Base-by-base conservation (phyloP, 148 eudicot genomes). In the Cornus florida region DNA sequence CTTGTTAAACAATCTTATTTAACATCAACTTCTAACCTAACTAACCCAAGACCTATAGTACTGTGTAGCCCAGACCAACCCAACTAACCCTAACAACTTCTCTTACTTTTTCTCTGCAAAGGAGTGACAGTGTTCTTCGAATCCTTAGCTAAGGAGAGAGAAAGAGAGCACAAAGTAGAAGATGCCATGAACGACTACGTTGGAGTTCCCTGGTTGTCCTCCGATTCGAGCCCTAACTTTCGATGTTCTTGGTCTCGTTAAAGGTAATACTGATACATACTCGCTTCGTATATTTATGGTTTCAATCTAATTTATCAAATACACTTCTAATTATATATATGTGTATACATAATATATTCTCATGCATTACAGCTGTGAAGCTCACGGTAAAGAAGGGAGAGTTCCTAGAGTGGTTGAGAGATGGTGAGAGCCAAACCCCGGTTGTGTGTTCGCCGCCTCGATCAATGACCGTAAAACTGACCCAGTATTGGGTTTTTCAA, bases 381-480 rank as follows among this genome's bases (percentile, higher is more conserved):
- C 97, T 78, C 88, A 92, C 22, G 85, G 82, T 74, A 93, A 91
- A 81, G 83, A 90, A 74, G 89, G 82, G 32, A 94, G 89, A 43
- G 82, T 80, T 66, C 85, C 98, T 76, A 89, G 87, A 84, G 89
- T 96, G 74, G 95, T 92, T 12, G 92, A 96, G 76, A 84, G 92
- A 79, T 96, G 99, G 99, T 98, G 99, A 6, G 94, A 89, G 20
- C 99, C 95, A 64, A 94, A 93, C 35, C 66, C 95, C 5, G 89
- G 84, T 85, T 81, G 87, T n/a, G n/a, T n/a, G n/a, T n/a, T n/a
- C n/a, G n/a, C n/a, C n/a, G n/a, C n/a, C n/a, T n/a, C n/a, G n/a
- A n/a, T n/a, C n/a, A n/a, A n/a, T n/a, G n/a, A n/a, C n/a, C n/a
- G n/a, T n/a, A n/a, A n/a, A n/a, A n/a, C n/a, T n/a, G n/a, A n/a